Base-by-base conservation (phyloP, 1,284 basidiomycete species). In the Irpex rosettiformis region DNA sequence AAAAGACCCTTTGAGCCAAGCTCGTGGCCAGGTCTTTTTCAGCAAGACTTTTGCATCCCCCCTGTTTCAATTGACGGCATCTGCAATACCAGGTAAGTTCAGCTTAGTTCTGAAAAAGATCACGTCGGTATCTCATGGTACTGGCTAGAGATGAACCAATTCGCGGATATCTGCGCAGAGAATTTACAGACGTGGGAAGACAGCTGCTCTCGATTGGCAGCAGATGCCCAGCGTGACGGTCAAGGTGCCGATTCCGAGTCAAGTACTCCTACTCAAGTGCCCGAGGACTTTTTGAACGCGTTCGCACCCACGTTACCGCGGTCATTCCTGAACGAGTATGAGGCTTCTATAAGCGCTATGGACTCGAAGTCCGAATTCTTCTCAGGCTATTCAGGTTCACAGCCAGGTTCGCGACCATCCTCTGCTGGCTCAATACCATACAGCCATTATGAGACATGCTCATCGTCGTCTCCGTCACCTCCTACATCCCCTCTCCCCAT, bases 11-110 rank as follows among this genome's bases (percentile, higher is more conserved):
- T 73, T 91, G 0, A 79, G 79, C 24, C 91, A 93, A 73, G 94
- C 93, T 18, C 84, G 85, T 63, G 86, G 87, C 2, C 95, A 98
- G 71, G 85, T 97, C n/a, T 93, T 87, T 65, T 98, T 98, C 72
- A 92, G 94, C 65, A 84, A 82, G 58, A 78, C 82, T 2, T 97
- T 93, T 70, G 90, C 88, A 30, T 84, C 85, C 65, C 95, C 95
- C 0, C 77, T 98, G 18, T 86, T 96, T 61, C 84, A 91, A 64
- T 77, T 92, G 24, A 86, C 89, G 4, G 80, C 86, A 1, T 76
- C 78, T 54, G 88, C 85, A 8, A 78, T 96, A 54, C 91, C 93
- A 52, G 84, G 91, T 91, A 64, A 61, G 81, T 75, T 22, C 8
- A n/a, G 16, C 55, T 43, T 22, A 40, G 13, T 29, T 24, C 7